A percentile compares a stretch with the other conserved stretches of the same genome.
Conservation (phyloP, 2,329 filamentous ascomycete genomes). For the Botrytis cinerea region DNA sequence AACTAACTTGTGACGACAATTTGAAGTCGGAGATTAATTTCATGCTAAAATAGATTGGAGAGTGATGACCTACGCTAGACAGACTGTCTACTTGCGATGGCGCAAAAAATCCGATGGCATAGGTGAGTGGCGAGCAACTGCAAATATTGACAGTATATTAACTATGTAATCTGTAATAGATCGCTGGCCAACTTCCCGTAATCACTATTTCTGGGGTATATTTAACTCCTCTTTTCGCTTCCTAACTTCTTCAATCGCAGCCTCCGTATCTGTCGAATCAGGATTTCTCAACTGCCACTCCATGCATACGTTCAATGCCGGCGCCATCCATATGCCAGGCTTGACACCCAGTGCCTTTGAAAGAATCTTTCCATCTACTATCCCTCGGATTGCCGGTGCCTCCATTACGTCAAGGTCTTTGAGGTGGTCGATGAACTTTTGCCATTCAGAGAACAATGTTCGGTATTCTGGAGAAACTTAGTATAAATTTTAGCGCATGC, state of each 20-base stretch:
- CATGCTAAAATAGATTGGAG: background rate
- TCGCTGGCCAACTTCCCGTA: background rate
- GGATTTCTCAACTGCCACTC: constrained; percentile 89
- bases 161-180: background rate
- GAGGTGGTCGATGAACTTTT: constrained; percentile 57
- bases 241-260: constrained; percentile 61
- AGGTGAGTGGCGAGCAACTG: background rate
- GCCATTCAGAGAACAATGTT: constrained; percentile 53
- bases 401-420: constrained; percentile 57
- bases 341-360: constrained; percentile 65
- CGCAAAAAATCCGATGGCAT: background rate
- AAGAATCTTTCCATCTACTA: constrained; percentile 76
- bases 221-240: constrained; percentile 38
- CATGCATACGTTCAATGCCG: constrained; percentile 76
- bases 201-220: constrained; percentile 32
- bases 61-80: background rate
- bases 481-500: background rate
- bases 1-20: background rate
- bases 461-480: constrained; percentile 31
- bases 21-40: background rate
- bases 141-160: background rate
- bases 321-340: constrained; percentile 81
- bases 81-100: background rate
- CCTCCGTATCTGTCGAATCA: constrained; percentile 57
- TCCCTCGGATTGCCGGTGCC: constrained; percentile 57